Percentiles rank a stretch among this genome's conserved stretches.
phyloP scores from a whole-genome alignment of 106 monocot genomes.

The Gastrodia elata region DNA sequence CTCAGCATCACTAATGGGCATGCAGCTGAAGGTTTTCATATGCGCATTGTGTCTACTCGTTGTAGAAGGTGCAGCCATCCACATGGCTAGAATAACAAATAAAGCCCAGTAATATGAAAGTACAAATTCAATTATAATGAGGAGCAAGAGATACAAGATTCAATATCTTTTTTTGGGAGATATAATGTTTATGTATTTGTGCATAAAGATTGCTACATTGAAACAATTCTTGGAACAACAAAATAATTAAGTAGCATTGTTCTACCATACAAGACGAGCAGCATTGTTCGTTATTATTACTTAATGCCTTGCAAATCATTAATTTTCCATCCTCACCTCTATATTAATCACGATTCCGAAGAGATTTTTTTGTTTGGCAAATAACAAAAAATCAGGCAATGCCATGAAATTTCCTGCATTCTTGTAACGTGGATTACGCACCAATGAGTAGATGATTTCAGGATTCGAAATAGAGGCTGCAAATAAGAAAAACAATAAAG shows the following conservation, averaged over 20 bases:
- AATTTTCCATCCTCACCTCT: constrained; percentile 34
- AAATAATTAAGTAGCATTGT: too few relatives aligned
- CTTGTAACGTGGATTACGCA: constrained; percentile 41
- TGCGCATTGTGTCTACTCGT: too few relatives aligned
- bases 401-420: constrained; percentile 51
- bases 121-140: too few relatives aligned
- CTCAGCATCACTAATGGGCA: too few relatives aligned
- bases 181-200: neutral
- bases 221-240: neutral
- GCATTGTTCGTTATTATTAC: too few relatives aligned
- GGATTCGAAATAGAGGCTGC: constrained; percentile 45
- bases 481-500: constrained; percentile 3
- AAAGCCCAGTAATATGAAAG: too few relatives aligned
- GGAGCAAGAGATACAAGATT: too few relatives aligned
- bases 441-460: constrained; percentile 9
- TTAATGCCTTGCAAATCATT: neutral
- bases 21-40: too few relatives aligned
- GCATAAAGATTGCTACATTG: neutral
- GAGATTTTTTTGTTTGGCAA: constrained; percentile 39
- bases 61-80: too few relatives aligned
- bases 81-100: too few relatives aligned
- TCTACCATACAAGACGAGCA: too few relatives aligned
- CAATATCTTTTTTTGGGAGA: too few relatives aligned
- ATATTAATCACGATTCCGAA: constrained; percentile 65
- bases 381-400: constrained; percentile 57